A percentile compares a stretch with the other conserved stretches of the same genome.
Evolutionary conservation across 108 stramenopile genomes (phyloP).

Genomic region (Cyclotella sp.): DNA sequence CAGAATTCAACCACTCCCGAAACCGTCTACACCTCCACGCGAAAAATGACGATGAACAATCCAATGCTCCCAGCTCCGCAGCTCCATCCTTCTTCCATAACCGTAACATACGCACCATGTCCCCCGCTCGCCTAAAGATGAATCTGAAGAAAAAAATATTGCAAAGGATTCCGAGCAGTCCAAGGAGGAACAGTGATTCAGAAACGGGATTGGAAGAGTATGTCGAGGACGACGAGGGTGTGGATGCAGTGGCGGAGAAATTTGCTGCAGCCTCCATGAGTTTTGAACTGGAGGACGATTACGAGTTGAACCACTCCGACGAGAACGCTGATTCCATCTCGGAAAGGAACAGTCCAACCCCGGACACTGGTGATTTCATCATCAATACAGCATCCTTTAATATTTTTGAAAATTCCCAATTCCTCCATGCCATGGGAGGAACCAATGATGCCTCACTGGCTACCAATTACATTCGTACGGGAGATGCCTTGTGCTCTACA

Average conservation of each 20-base stretch:
- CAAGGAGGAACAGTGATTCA: background rate
- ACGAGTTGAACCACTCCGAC: conserved; percentile 3
- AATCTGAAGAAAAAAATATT: conserved; percentile 27
- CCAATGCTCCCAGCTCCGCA: background rate
- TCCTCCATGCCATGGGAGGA: conserved; percentile 51
- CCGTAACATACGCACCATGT: conserved; percentile 25
- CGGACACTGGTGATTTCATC: conserved; percentile 1
- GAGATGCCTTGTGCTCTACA: conserved; percentile 30
- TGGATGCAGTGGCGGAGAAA: conserved; percentile 20
- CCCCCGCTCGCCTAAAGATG: conserved; percentile 28
- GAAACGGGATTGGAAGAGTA: background rate
- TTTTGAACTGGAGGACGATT: conserved; percentile 45
- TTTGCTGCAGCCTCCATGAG: conserved; percentile 35
- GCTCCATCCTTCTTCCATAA: conserved; percentile 17
- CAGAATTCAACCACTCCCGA: background rate
- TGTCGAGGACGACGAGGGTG: conserved; percentile 12
- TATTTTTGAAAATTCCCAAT: conserved; percentile 45
- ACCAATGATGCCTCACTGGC: conserved; percentile 36
- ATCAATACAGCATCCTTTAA: conserved; percentile 32
- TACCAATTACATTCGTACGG: conserved; percentile 47
- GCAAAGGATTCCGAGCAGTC: conserved; percentile 1
- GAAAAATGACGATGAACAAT: background rate
- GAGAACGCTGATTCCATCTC: background rate
- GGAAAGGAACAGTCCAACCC: background rate
- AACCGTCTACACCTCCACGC: background rate